Base-by-base conservation (phyloP, 169 alveolate species). In the Perkinsus chesapeaki region DNA sequence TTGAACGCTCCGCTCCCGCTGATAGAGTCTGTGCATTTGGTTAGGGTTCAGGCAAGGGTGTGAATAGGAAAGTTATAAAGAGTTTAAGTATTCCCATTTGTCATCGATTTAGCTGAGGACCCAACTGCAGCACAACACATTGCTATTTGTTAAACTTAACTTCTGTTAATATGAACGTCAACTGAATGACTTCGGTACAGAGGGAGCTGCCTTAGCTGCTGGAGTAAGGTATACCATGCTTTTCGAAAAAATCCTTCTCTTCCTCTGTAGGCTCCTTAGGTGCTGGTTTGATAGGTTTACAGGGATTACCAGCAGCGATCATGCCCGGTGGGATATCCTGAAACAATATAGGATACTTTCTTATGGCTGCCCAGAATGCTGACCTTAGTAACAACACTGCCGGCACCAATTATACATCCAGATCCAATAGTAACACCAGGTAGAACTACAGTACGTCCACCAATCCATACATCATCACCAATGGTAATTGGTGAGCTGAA, bases 271-370 rank as follows among this genome's bases (percentile, higher is more conserved):
- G 82, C 82, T 60, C 82, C 82, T 12, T 60, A 60, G 82, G 82
- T 27, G 82, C 82, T 34, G 82, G 37, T 34, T 60, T 60, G 82
- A 60, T 60, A 16, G 82, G 82, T 16, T 23, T 60, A 12, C 94
- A 90, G 47, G 96, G 96, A 93, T 94, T 94, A 48, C 96, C 96
- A 91, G 73, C 91, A 0, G 95, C 96, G 39, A 93, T 93, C 91
- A 39, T 39, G 94, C 91, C 91, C 20, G 92, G 73, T 39, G 96
- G 95, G 93, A 94, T 94, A 91, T 94, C 92, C 94, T 93, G 23
- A 16, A 9, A 60, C 27, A 9, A 16, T 23, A n/a, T n/a, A n/a
- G n/a, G n/a, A n/a, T n/a, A n/a, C n/a, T n/a, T n/a, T n/a, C n/a
- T n/a, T n/a, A n/a, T n/a, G 27, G 82, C 82, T 12, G 23, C 31